These are phyloP conservation scores for Colletotrichum trifolii DNA, from an alignment of 2,329 filamentous ascomycete species.

Conservation along the genomic window DNA sequence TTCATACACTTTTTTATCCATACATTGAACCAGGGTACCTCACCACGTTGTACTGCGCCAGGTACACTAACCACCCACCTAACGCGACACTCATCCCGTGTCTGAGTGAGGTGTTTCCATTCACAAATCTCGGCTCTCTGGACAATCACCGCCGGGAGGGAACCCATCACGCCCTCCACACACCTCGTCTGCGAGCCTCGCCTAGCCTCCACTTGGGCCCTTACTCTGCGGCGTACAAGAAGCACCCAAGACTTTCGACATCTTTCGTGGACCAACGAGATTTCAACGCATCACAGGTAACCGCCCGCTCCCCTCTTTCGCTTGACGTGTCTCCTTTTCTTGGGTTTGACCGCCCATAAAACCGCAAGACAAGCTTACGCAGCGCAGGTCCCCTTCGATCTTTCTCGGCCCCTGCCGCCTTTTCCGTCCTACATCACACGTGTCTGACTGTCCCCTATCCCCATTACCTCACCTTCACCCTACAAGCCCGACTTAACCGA, in stretches of 20 bases:
- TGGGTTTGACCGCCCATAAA: conserved; percentile 23
- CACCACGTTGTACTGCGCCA: too few relatives aligned
- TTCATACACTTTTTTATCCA: neutral
- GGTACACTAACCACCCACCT: neutral
- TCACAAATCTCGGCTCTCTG: conserved; percentile 12
- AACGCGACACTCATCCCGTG: conserved; percentile 3
- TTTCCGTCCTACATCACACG: conserved; percentile 31
- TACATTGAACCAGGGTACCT: neutral
- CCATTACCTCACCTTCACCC: conserved; percentile 21
- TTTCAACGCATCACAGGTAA: conserved; percentile 26
- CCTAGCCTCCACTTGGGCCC: conserved; percentile 12
- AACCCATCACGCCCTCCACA: conserved; percentile 24
- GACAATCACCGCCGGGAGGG: conserved; percentile 24
- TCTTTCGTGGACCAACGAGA: conserved; percentile 23
- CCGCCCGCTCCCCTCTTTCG: conserved; percentile 23
- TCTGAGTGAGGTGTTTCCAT: conserved; percentile 5
- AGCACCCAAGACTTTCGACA: conserved; percentile 25
- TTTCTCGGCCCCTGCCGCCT: conserved; percentile 38
- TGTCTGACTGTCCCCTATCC: conserved; percentile 5
- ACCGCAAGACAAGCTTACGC: conserved; percentile 33
- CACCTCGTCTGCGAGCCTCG: conserved; percentile 12
- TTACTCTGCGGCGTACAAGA: conserved; percentile 18
- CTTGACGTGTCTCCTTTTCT: conserved; percentile 23
- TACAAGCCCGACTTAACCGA: conserved; percentile 20
- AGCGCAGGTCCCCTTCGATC: conserved; percentile 29